A percentile compares a stretch with the other conserved stretches of the same genome.
phyloP scores from a whole-genome alignment of 352 stramenopile species.

The Pythium monospermum region DNA sequence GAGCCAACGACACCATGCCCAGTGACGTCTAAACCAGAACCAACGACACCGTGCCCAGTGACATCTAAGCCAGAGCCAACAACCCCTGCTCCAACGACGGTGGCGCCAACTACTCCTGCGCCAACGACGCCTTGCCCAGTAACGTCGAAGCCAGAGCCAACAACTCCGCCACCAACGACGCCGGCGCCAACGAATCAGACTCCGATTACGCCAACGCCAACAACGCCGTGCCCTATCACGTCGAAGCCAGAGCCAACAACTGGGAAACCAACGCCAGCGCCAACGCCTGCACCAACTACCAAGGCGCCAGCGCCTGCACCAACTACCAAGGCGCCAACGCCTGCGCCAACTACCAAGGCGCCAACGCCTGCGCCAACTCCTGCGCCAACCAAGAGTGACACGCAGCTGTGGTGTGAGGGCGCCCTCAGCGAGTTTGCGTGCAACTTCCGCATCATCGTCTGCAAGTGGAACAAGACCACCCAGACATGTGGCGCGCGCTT shows the following conservation, averaged over 20 bases:
- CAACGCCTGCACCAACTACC: background rate
- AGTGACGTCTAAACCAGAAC: slow-evolving; percentile 1
- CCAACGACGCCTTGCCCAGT: slow-evolving; percentile 5
- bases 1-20: background rate
- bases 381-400: background rate
- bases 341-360: slow-evolving; percentile 1
- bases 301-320: background rate
- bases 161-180: too few species aligned
- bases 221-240: background rate
- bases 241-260: slow-evolving; percentile 3
- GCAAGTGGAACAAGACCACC: background rate
- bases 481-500: background rate
- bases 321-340: background rate
- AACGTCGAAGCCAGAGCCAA: slow-evolving; percentile 7
- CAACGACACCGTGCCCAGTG: background rate
- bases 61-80: background rate
- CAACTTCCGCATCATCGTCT: background rate
- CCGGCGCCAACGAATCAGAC: background rate
- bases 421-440: background rate
- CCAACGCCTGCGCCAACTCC: background rate
- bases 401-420: background rate
- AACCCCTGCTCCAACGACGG: background rate
- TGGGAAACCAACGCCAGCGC: background rate
- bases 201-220: slow-evolving; percentile 1
- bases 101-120: background rate